Percentiles rank a stretch among this genome's conserved stretches.
Evolutionary conservation across 352 stramenopile genomes (phyloP).

Genomic region (Globisporangium emineosum): DNA sequence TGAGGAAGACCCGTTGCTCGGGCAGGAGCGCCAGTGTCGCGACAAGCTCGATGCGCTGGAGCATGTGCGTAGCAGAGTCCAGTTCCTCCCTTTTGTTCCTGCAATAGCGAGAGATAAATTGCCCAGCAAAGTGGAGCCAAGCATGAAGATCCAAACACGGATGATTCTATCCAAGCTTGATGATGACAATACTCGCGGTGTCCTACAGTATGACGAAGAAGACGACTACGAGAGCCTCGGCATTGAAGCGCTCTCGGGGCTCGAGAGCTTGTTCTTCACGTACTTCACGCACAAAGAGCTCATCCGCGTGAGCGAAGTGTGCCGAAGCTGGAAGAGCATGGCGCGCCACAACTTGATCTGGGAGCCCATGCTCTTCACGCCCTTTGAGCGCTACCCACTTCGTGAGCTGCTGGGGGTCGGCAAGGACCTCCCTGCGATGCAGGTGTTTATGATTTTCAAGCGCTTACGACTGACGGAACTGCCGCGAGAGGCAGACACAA

Average conservation of each 20-base stretch:
- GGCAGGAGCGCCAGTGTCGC: slow-evolving; percentile 47
- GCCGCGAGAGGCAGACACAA: slow-evolving; percentile 8
- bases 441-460: slow-evolving; percentile 74
- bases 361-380: slow-evolving; percentile 61
- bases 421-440: slow-evolving; percentile 49
- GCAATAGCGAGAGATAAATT: background rate
- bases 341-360: slow-evolving; percentile 59
- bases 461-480: slow-evolving; percentile 36
- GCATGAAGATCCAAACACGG: slow-evolving; percentile 54
- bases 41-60: slow-evolving; percentile 62
- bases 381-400: slow-evolving; percentile 60
- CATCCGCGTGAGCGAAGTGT: slow-evolving; percentile 44
- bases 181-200: slow-evolving; percentile 1
- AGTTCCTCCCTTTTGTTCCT: slow-evolving; percentile 29
- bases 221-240: slow-evolving; percentile 16
- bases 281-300: slow-evolving; percentile 54
- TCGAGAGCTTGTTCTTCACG: slow-evolving; percentile 61
- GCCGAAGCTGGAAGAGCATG: slow-evolving; percentile 49
- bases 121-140: background rate
- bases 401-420: slow-evolving; percentile 47
- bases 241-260: slow-evolving; percentile 46
- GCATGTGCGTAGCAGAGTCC: slow-evolving; percentile 41
- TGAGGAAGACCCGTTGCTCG: slow-evolving; percentile 59
- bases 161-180: slow-evolving; percentile 53
- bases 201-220: background rate